Base-by-base conservation (phyloP, 2,329 filamentous ascomycete species). In the Calonectria fujianensis region DNA sequence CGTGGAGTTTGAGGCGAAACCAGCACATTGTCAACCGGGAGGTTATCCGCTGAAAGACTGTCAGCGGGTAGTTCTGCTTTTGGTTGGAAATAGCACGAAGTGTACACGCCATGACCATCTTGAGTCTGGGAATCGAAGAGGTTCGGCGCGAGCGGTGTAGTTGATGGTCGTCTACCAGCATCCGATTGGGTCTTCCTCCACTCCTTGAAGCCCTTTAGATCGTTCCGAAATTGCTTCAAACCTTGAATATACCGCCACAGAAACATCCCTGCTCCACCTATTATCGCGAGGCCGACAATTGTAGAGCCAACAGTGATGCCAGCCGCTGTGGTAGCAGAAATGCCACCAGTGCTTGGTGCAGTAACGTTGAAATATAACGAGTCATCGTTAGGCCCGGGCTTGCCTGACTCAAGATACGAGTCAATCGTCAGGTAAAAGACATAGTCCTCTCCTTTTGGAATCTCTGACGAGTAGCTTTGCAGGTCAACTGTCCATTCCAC, bases 351-450 rank as follows among this genome's bases (percentile, higher is more conserved):
- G 11, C 9, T 61, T 9, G 54, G 54, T 10, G 32, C 54, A 27
- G 54, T 61, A 7, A 61, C 32, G 37, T 61, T 61, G 18, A 61
- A 61, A 61, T 61, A 61, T 10, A 61, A 32, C 11, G 54, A 61
- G 35, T 61, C n/a, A 13, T 37, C 32, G 32, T 61, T 37, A 11
- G 10, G 10, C 18, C 13, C 4, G 1, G 27, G 10, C 0, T 61
- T n/a, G 2, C 54, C 54, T 1, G 35, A 9, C 14, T 27, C n/a
- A 27, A 39, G 4, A 16, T 27, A 27, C 24, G 54, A 61, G 9
- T 61, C 54, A n/a, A 61, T 61, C 3, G 54, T 61, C n/a, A 61
- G 37, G n/a, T 61, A 39, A 39, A 61, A 61, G 7, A 61, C 54
- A 14, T 39, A 61, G n/a, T 61, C 54, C 37, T 61, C 54, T n/a